These are phyloP conservation scores for Calocybe cyanea DNA, from an alignment of 768 basidiomycete species.

Conservation along the genomic window DNA sequence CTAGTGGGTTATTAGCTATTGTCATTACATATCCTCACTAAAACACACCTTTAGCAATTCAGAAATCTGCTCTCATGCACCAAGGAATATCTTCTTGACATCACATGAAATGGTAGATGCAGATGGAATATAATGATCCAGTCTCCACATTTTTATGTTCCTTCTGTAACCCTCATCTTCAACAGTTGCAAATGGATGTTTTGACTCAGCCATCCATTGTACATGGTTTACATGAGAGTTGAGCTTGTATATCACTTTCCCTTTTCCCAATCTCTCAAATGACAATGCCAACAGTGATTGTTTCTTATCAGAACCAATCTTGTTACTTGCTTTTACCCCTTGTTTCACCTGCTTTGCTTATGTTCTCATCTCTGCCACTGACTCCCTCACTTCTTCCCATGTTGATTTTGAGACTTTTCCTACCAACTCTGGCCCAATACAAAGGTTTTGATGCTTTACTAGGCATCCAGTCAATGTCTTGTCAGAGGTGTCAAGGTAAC, in stretches of 20 bases:
- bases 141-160: constrained; percentile 29
- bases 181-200: constrained; percentile 30
- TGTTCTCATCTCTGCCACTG: too few species aligned
- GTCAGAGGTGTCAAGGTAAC: too few species aligned
- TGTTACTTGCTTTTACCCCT: too few species aligned
- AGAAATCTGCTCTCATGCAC: constrained; percentile 15
- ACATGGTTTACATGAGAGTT: constrained; percentile 19
- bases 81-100: constrained; percentile 24
- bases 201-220: constrained; percentile 30
- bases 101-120: constrained; percentile 28
- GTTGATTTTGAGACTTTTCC: background rate
- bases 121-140: constrained; percentile 26
- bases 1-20: constrained; percentile 13
- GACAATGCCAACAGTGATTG: too few species aligned
- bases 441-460: too few species aligned
- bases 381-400: too few species aligned
- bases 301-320: too few species aligned
- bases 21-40: background rate
- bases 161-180: constrained; percentile 27
- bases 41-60: constrained; percentile 21
- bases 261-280: too few species aligned
- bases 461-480: too few species aligned
- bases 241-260: too few species aligned
- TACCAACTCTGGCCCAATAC: background rate
- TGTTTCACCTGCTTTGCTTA: too few species aligned